Percentiles rank a stretch among this genome's conserved stretches.
Conservation (phyloP, 2,329 filamentous ascomycete genomes). For the Trichophyton simii region DNA sequence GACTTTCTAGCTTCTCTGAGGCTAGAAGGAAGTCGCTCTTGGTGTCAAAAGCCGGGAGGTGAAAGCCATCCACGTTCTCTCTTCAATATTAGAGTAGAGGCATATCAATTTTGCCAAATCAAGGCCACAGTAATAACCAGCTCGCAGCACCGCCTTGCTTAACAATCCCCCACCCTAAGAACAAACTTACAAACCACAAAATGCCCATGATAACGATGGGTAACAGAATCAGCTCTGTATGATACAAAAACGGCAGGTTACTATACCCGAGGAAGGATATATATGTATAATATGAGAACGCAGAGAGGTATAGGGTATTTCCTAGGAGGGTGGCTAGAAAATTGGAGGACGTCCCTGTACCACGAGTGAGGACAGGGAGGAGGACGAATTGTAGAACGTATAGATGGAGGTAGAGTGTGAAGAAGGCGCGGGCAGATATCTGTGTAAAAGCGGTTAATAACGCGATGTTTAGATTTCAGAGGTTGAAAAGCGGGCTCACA, state of each 20-base stretch:
- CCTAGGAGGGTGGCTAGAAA: constrained; percentile 44
- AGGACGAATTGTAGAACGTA: constrained; percentile 56
- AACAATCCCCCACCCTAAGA: constrained; percentile 36
- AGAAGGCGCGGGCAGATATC: constrained; percentile 54
- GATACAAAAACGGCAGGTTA: constrained; percentile 53
- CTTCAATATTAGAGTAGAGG: neutral
- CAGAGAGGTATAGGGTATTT: constrained; percentile 54
- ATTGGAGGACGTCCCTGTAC: constrained; percentile 34
- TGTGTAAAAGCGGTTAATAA: constrained; percentile 16
- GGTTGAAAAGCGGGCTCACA: constrained; percentile 24
- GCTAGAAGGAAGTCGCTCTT: too few relatives aligned
- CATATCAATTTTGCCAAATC: neutral
- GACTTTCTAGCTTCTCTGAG: too few relatives aligned
- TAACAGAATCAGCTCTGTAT: constrained; percentile 52
- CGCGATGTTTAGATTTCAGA: neutral
- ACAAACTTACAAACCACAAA: constrained; percentile 44
- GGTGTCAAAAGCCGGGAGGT: neutral
- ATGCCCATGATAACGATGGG: constrained; percentile 49
- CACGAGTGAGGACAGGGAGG: constrained; percentile 44
- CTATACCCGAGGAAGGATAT: constrained; percentile 60
- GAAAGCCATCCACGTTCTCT: neutral
- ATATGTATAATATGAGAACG: constrained; percentile 53
- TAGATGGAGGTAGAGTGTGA: constrained; percentile 54
- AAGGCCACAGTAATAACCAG: constrained; percentile 34
- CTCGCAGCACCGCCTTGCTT: constrained; percentile 32